phyloP scores from a whole-genome alignment of 306 rosid species.

The Luffa aegyptiaca region DNA sequence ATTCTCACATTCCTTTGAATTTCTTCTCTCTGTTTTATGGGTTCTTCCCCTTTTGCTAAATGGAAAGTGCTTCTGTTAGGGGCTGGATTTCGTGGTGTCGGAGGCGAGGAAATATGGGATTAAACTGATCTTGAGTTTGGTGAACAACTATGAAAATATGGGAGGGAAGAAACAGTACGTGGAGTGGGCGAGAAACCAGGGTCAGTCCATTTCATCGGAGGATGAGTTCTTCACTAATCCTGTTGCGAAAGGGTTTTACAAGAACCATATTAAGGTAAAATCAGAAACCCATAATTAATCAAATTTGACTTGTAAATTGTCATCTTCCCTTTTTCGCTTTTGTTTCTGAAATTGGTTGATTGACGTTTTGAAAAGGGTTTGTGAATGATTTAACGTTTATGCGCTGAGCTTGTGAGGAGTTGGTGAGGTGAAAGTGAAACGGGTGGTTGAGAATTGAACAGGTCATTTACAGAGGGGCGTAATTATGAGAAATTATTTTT shows the following conservation, averaged over 20 bases:
- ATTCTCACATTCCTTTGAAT: background rate
- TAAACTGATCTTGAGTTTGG: conserved; percentile 72
- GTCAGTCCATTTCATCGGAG: conserved; percentile 56
- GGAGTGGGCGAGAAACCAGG: conserved; percentile 80
- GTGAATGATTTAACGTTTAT: background rate
- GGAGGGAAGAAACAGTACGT: conserved; percentile 94
- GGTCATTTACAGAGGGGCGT: background rate
- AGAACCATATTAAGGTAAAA: conserved; percentile 69
- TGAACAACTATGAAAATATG: conserved; percentile 53
- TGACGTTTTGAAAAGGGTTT: background rate
- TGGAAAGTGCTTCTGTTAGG: conserved; percentile 20
- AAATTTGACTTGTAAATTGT: background rate
- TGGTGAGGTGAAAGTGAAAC: background rate
- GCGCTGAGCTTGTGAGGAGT: background rate
- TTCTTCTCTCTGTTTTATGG: background rate
- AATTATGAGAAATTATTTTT: background rate
- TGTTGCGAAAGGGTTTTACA: conserved; percentile 54
- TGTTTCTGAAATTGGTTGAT: background rate
- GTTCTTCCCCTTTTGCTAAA: background rate
- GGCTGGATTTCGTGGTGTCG: conserved; percentile 63
- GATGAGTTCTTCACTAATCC: conserved; percentile 80
- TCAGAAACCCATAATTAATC: background rate
- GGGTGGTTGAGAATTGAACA: background rate
- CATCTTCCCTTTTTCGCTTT: background rate
- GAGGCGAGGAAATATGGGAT: conserved; percentile 71